Base-by-base conservation (phyloP, 2,329 filamentous ascomycete species). In the Proliferodiscus dingleyae region DNA sequence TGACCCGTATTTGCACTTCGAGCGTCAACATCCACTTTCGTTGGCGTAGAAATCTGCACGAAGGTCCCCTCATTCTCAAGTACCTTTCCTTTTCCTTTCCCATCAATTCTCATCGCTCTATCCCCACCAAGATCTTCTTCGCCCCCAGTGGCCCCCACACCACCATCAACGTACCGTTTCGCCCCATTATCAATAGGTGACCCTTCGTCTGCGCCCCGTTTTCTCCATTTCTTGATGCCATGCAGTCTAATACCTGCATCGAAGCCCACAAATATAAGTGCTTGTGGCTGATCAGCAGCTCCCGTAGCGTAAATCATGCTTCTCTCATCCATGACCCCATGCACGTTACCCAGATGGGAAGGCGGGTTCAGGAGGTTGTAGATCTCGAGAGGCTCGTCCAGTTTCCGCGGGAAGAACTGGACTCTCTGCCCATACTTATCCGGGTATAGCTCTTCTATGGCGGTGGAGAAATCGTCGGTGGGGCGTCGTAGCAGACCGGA, bases 301-400 rank as follows among this genome's bases (percentile, higher is more conserved):
- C 66, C 68, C 0, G 64, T 65, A 8, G 67, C 60, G 53, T 75
- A 78, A 3, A 76, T 58, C n/a, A 77, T 49, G 4, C 66, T 68
- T 10, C 69, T 60, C n/a, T 74, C 70, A 50, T 77, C 72, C 57
- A 69, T 70, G 13, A 56, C 60, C 15, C 71, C 72, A 2, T 66
- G 60, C 2, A 75, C 59, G 6, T 61, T 55, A 0, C 69, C 67
- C 3, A 51, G 34, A 41, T 64, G 58, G 0, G 45, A 56, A 0
- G 65, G 64, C 1, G 72, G 68, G 45, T 69, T 72, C n/a, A 73
- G 53, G 1, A 71, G 41, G 0, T 40, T 46, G 36, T 70, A 58
- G 3, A 69, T 46, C n/a, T 61, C 56, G 19, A 60, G 45, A n/a
- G 61, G 42, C 30, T 11, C 34, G n/a, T 21, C 43, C 15, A 5